Evolutionary conservation across 139 green algal genomes (phyloP), one percentile per base, ranked within the genome.

Genomic region (Coelastrella sp.): DNA sequence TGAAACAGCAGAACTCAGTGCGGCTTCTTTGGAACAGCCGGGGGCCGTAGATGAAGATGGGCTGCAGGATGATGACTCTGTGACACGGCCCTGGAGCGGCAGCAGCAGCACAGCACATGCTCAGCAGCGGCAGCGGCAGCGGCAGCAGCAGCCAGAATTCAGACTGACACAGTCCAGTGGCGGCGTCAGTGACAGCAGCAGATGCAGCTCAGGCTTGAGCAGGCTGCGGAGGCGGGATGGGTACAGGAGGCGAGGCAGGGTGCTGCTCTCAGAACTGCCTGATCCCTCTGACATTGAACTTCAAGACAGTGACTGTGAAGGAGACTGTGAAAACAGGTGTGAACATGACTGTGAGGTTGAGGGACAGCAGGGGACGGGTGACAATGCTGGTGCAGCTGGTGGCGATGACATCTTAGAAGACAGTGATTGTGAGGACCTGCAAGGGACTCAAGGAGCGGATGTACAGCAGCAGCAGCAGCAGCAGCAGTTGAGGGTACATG

Each of bases 231-330:
- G 74, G 25, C 11, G 25, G 58, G 78, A 63, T 65, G 78, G 78
- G 10, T 83, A 63, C 78, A 12, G 49, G 78, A 35, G 35, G 7
- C 35, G 10, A 11, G 35, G 49, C 27, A 83, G 78, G 78, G 78
- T 83, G 24, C 10, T 80, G 25, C n/a, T 80, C n/a, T 80, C 74
- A n/a, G 24, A 80, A 80, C 74, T 80, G 24, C 74, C 78, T 24
- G 78, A 83, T 8, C 78, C 49, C 22, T 61, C 78, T 35, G 78
- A 83, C 11, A 35, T 83, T 15, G 78, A 83, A 58, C 78, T 83
- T 15, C 25, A 83, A 27, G 78, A 83, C 14, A 81, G 74, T 58
- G 74, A 58, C 25, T 81, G 74, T 57, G 74, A 81, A 58, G 5
- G 8, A 0, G 68, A 27, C 68, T 35, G 68, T 76, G 68, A 76